A percentile compares a stretch with the other conserved stretches of the same genome.
These are phyloP conservation scores for Hypoxylon sp. DNA, from an alignment of 2,329 filamentous ascomycete species.

Conservation along the genomic window DNA sequence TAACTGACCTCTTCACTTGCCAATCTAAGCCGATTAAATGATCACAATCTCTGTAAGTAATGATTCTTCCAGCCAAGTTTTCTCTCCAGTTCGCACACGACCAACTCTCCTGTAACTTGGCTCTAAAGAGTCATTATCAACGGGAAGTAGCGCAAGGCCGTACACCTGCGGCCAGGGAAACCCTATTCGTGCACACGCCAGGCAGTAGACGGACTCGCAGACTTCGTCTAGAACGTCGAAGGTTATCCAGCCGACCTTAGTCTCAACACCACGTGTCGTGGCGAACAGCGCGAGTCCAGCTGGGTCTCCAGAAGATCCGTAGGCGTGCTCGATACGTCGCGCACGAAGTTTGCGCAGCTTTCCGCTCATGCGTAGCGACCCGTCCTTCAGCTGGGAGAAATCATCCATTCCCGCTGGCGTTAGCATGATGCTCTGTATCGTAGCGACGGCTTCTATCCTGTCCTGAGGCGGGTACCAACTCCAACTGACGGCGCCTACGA, in stretches of 20 bases:
- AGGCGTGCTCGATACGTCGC: not conserved
- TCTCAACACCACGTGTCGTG: not conserved
- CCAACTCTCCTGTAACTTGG: conserved; percentile 4
- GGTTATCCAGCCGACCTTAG: conserved; percentile 4
- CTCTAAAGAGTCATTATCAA: not conserved
- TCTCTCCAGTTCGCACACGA: conserved; percentile 6
- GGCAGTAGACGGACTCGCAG: conserved; percentile 3
- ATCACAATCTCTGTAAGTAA: not conserved
- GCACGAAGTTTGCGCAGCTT: conserved; percentile 11
- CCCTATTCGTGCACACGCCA: conserved; percentile 15
- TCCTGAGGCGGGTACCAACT: conserved; percentile 13
- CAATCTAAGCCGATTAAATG: conserved; percentile 6
- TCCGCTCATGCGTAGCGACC: not conserved
- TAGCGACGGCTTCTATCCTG: conserved; percentile 6
- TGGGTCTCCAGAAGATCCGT: conserved; percentile 3
- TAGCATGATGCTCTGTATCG: not conserved
- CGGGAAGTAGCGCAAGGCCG: conserved; percentile 6
- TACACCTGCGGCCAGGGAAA: conserved; percentile 23
- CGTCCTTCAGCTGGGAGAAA: conserved; percentile 3
- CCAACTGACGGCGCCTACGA: conserved; percentile 15
- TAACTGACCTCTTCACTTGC: conserved; percentile 34
- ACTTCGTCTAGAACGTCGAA: conserved; percentile 10
- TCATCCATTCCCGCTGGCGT: conserved; percentile 1
- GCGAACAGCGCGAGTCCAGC: conserved; percentile 8
- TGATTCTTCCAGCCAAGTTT: conserved; percentile 7